Evolutionary conservation across 208 protist species (phyloP).

Genomic region (Pavlovales sp.): DNA sequence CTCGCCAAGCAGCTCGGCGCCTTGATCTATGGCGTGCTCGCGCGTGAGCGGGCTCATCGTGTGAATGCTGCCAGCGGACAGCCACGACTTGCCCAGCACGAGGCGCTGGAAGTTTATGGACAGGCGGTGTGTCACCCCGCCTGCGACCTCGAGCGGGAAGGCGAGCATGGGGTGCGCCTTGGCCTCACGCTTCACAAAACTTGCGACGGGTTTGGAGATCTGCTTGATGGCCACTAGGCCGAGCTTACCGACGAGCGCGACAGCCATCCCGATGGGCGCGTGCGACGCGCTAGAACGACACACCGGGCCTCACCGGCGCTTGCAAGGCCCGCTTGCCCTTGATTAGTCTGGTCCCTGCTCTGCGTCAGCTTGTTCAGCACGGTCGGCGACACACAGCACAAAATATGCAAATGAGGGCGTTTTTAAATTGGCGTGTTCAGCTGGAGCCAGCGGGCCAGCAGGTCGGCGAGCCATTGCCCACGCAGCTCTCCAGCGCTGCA

Average conservation of each 20-base stretch:
- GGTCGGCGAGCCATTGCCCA: too few relatives aligned
- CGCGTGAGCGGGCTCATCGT: not conserved
- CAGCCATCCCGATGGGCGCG: too few relatives aligned
- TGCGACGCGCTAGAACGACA: too few relatives aligned
- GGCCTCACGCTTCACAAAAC: not conserved
- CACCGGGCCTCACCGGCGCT: too few relatives aligned
- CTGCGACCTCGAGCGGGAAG: not conserved
- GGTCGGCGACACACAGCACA: too few relatives aligned
- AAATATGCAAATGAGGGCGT: too few relatives aligned
- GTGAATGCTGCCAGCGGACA: not conserved
- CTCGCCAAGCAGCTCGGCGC: not conserved
- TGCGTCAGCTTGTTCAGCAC: too few relatives aligned
- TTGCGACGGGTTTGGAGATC: not conserved
- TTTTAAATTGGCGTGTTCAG: too few relatives aligned
- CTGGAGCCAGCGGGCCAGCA: too few relatives aligned
- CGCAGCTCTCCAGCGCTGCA: too few relatives aligned
- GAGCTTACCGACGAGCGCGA: not conserved
- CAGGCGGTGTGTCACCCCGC: not conserved
- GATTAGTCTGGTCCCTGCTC: too few relatives aligned
- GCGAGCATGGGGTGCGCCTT: not conserved
- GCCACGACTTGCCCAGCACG: not conserved
- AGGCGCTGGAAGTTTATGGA: not conserved
- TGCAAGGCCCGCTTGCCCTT: too few relatives aligned
- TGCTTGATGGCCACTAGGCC: not conserved
- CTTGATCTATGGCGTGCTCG: not conserved